Evolutionary conservation across 2,329 filamentous ascomycete species (phyloP).

Genomic region (Leptographium radiaticola): DNA sequence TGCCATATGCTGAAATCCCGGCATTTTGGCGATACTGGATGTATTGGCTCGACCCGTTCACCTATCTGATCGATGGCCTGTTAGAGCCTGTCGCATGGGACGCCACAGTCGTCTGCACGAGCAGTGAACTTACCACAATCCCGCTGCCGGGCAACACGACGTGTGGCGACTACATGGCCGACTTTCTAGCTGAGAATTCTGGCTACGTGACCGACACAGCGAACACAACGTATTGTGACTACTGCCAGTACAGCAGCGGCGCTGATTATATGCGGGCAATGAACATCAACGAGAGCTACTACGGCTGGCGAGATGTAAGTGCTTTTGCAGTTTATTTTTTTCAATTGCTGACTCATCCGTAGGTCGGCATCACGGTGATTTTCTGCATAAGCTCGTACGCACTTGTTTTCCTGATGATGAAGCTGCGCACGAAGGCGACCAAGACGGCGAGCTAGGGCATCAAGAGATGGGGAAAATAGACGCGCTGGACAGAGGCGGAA

Average conservation of each 20-base stretch:
- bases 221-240: constrained; percentile 38
- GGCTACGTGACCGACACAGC: constrained; percentile 39
- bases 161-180: constrained; percentile 44
- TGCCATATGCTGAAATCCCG: constrained; percentile 49
- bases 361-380: constrained; percentile 38
- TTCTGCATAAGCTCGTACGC: constrained; percentile 42
- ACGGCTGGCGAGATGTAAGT: constrained; percentile 49
- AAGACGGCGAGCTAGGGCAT: constrained; percentile 23
- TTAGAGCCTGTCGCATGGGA: constrained; percentile 38
- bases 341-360: not conserved
- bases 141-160: constrained; percentile 40
- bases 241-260: constrained; percentile 31
- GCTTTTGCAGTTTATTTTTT: not conserved
- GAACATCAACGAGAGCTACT: constrained; percentile 46
- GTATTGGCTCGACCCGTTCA: constrained; percentile 48
- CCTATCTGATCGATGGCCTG: constrained; percentile 52
- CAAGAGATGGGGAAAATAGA: too few relatives aligned
- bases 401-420: constrained; percentile 32
- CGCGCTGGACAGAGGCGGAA: too few relatives aligned
- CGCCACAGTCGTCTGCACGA: constrained; percentile 44
- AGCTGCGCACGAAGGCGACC: constrained; percentile 33
- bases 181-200: constrained; percentile 32
- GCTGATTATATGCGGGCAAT: constrained; percentile 46
- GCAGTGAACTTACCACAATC: constrained; percentile 55
- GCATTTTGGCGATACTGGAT: constrained; percentile 58